A percentile compares a stretch with the other conserved stretches of the same genome.
Conservation (phyloP, 73 alveolate species). For the Stentor coeruleus region DNA sequence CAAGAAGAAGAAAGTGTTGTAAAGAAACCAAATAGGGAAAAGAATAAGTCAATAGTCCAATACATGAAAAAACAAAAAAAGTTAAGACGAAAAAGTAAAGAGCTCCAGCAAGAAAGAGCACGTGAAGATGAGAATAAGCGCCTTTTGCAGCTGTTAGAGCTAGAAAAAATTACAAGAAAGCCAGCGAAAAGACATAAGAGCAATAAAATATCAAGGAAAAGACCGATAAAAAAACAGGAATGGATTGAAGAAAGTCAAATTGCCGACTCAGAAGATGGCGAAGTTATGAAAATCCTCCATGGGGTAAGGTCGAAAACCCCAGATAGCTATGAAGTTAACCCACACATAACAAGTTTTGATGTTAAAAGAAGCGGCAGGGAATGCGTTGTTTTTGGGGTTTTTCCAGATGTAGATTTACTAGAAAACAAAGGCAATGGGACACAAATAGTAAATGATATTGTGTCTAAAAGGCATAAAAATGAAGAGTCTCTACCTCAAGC, state of each 20-base stretch:
- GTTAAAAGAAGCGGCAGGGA: not conserved
- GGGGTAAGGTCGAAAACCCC: conserved; percentile 1
- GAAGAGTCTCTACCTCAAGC: not conserved
- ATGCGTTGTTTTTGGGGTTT: not conserved
- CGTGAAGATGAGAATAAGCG: not conserved
- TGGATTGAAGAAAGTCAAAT: not conserved
- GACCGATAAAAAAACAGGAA: not conserved
- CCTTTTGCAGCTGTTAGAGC: not conserved
- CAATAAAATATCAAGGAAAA: not conserved
- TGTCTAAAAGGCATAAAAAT: not conserved
- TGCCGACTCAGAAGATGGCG: not conserved
- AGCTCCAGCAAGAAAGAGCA: not conserved
- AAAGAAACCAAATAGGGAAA: not conserved
- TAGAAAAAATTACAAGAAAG: not conserved
- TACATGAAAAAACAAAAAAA: not conserved
- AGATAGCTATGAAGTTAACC: not conserved
- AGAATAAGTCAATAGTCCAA: not conserved
- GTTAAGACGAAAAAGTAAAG: not conserved
- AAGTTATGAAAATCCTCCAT: not conserved
- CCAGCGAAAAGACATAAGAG: not conserved
- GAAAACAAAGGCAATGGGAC: not conserved
- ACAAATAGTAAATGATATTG: not conserved
- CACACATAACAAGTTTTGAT: not conserved
- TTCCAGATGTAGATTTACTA: not conserved
- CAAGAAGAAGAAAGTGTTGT: not conserved